phyloP scores from a whole-genome alignment of 1,284 basidiomycete species.

The Moesziomyces sp. region DNA sequence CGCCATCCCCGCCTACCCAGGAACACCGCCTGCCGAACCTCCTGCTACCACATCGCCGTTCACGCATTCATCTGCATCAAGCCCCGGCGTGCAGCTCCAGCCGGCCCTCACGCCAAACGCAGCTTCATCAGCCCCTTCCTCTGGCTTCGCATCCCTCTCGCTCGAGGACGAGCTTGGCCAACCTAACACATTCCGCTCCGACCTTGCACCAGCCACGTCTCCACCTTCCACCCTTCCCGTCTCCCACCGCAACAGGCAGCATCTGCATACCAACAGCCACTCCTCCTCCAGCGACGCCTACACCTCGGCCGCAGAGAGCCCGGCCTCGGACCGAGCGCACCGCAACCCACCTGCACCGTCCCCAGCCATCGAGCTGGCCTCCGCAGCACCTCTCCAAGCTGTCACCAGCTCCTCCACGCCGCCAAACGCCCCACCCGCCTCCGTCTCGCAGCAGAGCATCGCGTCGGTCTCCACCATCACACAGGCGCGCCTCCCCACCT shows the following conservation, averaged over 20 bases:
- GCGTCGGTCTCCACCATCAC: constrained; percentile 37
- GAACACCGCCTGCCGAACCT: background rate
- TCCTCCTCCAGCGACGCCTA: constrained; percentile 26
- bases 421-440: constrained; percentile 8
- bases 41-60: background rate
- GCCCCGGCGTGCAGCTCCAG: background rate
- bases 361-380: background rate
- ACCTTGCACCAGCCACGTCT: background rate
- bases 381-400: background rate
- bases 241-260: constrained; percentile 4
- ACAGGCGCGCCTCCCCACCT: constrained; percentile 21
- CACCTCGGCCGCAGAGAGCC: constrained; percentile 25
- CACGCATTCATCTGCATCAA: background rate
- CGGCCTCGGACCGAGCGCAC: constrained; percentile 6
- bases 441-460: constrained; percentile 36
- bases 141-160: constrained; percentile 22
- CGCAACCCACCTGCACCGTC: background rate
- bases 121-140: constrained; percentile 23
- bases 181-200: background rate
- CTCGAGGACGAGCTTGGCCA: constrained; percentile 19
- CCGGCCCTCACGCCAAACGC: background rate
- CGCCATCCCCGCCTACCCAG: constrained; percentile 19
- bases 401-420: constrained; percentile 2
- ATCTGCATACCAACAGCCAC: constrained; percentile 9
- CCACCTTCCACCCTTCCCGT: constrained; percentile 3